Evolutionary conservation across 164 flowering plant species (phyloP), one percentile per base, ranked within the genome.

Genomic region (Brasenia schreberi): DNA sequence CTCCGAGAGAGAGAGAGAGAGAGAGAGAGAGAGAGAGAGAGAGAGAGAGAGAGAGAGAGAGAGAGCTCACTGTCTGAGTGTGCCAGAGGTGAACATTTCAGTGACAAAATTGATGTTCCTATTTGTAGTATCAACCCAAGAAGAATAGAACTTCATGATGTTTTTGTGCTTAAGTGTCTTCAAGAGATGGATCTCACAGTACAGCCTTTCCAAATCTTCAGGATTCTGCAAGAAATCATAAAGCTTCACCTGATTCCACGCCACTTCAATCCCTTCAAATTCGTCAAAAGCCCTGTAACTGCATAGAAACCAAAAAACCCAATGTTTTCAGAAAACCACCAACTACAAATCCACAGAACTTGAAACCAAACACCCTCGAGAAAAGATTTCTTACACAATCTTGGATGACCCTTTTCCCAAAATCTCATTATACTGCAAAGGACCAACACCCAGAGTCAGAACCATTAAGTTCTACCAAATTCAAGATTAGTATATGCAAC

Each of bases 191-290:
- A 93, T 89, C 76, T 93, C 98, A 77, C 88, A 77, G 80, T 86
- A 90, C 0, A 93, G 78, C 79, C 96, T 86, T 79, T 87, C 96
- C 67, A 93, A 88, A 68, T 90, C 92, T 71, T 87, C 89, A 56
- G 96, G 90, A 61, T 85, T 85, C 42, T 81, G 88, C 39, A 89
- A 72, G 68, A 90, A 86, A 77, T 93, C 89, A 77, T 79, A 67
- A 53, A 93, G 87, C 84, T 89, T 93, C 72, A 93, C 98, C 79
- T 93, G 97, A 68, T 93, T 93, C 98, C 98, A 93, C 17, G 98
- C 98, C 52, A 93, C 97, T 77, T 93, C 98, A 74, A 88, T 87
- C 67, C 98, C 98, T 80, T 93, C 92, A 76, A 83, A 88, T 76
- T 90, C 98, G 81, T 93, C 98, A 77, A 93, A 93, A 42, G 84